Conservation (phyloP, 2,329 filamentous ascomycete genomes). For the Cladobotryum protrusum region DNA sequence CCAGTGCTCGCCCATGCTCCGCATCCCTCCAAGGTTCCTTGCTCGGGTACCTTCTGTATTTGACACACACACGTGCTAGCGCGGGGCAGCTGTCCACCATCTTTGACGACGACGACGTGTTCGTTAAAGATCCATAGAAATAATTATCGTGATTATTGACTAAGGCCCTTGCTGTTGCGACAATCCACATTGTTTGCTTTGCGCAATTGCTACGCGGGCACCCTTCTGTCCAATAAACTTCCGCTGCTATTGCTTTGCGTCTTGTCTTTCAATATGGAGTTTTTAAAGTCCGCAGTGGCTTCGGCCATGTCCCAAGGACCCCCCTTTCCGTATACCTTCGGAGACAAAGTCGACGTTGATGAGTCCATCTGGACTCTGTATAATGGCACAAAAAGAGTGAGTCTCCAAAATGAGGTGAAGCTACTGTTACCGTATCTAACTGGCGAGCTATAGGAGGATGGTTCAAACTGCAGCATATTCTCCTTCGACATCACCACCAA, state of each 20-base stretch:
- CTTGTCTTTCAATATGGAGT: slow-evolving; percentile 63
- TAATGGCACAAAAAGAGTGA: slow-evolving; percentile 85
- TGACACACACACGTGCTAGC: slow-evolving; percentile 9
- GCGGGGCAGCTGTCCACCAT: slow-evolving; percentile 5
- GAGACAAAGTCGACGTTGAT: slow-evolving; percentile 85
- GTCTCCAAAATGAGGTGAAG: slow-evolving; percentile 15
- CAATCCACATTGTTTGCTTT: background rate
- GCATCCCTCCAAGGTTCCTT: background rate
- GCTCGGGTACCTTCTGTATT: background rate
- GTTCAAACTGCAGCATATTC: slow-evolving; percentile 92
- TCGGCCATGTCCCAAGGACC: slow-evolving; percentile 95
- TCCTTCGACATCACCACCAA: slow-evolving; percentile 85
- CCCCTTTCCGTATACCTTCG: slow-evolving; percentile 86
- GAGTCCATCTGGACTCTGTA: slow-evolving; percentile 95
- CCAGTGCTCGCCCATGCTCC: background rate
- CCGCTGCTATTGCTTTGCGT: background rate
- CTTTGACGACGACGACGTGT: background rate
- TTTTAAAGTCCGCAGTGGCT: slow-evolving; percentile 93
- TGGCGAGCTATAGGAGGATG: slow-evolving; percentile 63
- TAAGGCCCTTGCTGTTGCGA: background rate
- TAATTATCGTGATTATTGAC: too few relatives aligned
- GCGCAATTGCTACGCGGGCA: background rate
- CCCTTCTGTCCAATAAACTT: too few relatives aligned
- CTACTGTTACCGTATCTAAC: slow-evolving; percentile 1
- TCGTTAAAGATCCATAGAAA: background rate